Conservation (phyloP, 805 yeast species). For the Wickerhamomyces rabaulensis region DNA sequence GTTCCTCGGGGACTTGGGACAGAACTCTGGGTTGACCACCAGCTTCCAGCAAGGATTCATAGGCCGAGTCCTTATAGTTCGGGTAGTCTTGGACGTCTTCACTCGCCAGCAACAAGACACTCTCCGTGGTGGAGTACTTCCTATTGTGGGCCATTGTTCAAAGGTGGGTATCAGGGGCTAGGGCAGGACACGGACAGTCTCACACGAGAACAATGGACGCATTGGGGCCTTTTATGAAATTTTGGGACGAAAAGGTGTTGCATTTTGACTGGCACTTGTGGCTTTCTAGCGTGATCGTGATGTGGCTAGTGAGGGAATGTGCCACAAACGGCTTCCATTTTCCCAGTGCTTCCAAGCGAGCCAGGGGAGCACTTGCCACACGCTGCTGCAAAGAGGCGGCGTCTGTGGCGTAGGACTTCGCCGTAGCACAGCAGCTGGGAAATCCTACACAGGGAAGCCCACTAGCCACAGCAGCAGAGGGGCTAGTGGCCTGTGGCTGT, state of each 20-base stretch:
- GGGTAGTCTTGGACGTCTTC: slow-evolving; percentile 12
- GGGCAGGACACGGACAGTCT: too few species aligned
- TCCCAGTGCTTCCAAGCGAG: too few species aligned
- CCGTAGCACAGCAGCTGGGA: too few species aligned
- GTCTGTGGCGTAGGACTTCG: too few species aligned
- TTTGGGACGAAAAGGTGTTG: neutral
- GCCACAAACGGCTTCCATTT: neutral
- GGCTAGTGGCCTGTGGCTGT: too few species aligned
- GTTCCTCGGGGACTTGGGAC: neutral
- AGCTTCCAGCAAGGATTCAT: neutral
- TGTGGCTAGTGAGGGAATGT: neutral
- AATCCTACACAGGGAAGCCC: too few species aligned
- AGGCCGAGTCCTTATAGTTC: neutral
- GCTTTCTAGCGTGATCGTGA: neutral
- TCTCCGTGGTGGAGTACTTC: slow-evolving; percentile 9
- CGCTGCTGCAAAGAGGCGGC: too few species aligned
- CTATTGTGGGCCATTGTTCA: neutral
- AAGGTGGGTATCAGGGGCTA: too few species aligned
- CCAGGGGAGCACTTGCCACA: too few species aligned
- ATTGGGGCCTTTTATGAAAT: neutral
- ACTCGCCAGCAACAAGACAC: slow-evolving; percentile 11
- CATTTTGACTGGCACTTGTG: neutral
- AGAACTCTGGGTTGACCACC: neutral
- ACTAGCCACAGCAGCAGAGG: too few species aligned
- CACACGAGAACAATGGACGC: too few species aligned